Evolutionary conservation across 176 grass and related monocot genomes (phyloP), one percentile per base, ranked within the genome.

Genomic region (Hyparrhenia diplandra): DNA sequence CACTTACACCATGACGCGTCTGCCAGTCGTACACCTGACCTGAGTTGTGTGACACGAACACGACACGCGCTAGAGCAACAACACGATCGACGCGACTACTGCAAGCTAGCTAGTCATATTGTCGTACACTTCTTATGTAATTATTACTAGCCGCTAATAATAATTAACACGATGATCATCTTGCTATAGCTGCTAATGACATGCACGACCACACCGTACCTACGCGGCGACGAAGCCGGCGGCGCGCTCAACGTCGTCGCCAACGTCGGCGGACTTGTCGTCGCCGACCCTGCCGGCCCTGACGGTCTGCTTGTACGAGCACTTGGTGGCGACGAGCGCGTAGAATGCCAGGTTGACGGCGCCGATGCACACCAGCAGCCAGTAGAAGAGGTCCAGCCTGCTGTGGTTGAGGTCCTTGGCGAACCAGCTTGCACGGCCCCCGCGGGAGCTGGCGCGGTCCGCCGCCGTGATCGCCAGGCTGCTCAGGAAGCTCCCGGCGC

Each of bases 381-480:
- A 89, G 65, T 94, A 98, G 87, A 85, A 98, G 34, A 92, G 85
- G 73, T 97, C 94, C 0, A 97, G 28, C 67, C 94, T 84, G 54
- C 94, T 97, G 21, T 3, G 25, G 67, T 80, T 88, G 9, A 94
- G 69, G 80, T 94, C 89, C 76, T 88, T 92, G n/a, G 62, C 91
- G 30, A 97, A 92, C 91, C 91, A 97, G 5, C 90, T n/a, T 0
- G 49, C 24, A 17, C 52, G 71, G 1, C 87, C 89, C 12, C 65
- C 67, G 31, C 75, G 45, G 0, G 71, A 64, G 13, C 76, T 97
- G 9, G 82, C 23, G 31, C 6, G 80, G 63, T 90, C 89, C 4
- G 85, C 85, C 60, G 68, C 77, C n/a, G 85, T 80, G 85, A 97
- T 97, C 27, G 81, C 32, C 34, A 90, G 45, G 67, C 91, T 94